Conservation (phyloP, 2,329 filamentous ascomycete species). For the Capronia coronata region DNA sequence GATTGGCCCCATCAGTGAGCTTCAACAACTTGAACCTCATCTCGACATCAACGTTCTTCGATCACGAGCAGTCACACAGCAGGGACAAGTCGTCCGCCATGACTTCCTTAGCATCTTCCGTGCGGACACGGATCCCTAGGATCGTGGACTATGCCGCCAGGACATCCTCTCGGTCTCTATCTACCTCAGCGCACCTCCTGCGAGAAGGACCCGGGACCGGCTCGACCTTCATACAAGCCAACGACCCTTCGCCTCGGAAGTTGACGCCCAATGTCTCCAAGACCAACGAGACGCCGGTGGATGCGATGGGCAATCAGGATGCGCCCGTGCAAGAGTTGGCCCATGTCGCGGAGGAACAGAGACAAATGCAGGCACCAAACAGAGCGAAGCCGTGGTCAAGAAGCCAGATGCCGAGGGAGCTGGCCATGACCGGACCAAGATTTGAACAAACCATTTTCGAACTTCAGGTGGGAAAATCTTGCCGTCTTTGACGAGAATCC, state of each 20-base stretch:
- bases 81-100: constrained; percentile 3
- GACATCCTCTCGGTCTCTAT: constrained; percentile 52
- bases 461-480: constrained; percentile 60
- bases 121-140: constrained; percentile 11
- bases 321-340: constrained; percentile 50
- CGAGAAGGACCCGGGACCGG: constrained; percentile 25
- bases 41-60: background rate
- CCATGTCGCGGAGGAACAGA: constrained; percentile 50
- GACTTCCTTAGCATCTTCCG: constrained; percentile 16
- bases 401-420: constrained; percentile 71
- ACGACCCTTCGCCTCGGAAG: constrained; percentile 51
- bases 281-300: constrained; percentile 52
- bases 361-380: constrained; percentile 77
- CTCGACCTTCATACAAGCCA: constrained; percentile 44
- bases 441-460: constrained; percentile 97
- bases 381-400: constrained; percentile 71
- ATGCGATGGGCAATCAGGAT: constrained; percentile 47
- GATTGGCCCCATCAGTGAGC: constrained; percentile 9
- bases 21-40: constrained; percentile 1
- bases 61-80: background rate
- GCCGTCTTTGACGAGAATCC: constrained; percentile 19
- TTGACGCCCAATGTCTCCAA: constrained; percentile 52
- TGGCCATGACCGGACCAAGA: constrained; percentile 86
- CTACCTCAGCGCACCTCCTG: constrained; percentile 23
- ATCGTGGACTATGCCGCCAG: constrained; percentile 56